A percentile compares a stretch with the other conserved stretches of the same genome.
Evolutionary conservation across 176 grass and related monocot genomes (phyloP).

Genomic region (Themeda triandra): DNA sequence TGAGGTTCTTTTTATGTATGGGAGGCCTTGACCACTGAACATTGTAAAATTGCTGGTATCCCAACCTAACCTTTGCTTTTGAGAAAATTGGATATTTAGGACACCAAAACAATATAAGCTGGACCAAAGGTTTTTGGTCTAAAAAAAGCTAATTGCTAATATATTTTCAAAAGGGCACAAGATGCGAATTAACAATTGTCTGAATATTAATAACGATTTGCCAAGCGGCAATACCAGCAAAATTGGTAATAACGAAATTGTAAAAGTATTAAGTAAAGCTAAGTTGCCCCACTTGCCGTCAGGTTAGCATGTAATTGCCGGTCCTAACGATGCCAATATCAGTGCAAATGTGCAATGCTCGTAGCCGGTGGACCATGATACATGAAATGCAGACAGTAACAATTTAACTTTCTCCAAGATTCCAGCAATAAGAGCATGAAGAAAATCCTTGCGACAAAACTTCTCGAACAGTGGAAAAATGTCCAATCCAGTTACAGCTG

Average conservation of each 20-base stretch:
- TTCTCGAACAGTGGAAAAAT: constrained; percentile 6
- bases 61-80: too few species aligned
- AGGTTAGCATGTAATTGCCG: not conserved
- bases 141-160: not conserved
- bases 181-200: too few species aligned
- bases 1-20: too few species aligned
- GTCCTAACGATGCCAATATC: not conserved
- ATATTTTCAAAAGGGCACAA: too few species aligned
- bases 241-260: not conserved
- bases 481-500: constrained; percentile 7
- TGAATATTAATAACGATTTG: too few species aligned
- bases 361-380: not conserved
- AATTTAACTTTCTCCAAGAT: not conserved
- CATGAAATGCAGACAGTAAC: not conserved
- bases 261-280: not conserved
- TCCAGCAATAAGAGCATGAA: not conserved
- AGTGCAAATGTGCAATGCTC: not conserved
- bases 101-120: too few species aligned
- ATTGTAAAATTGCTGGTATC: too few species aligned
- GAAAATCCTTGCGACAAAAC: constrained; percentile 5
- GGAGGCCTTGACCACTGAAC: too few species aligned
- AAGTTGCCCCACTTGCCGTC: not conserved
- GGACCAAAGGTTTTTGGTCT: not conserved
- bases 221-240: not conserved
- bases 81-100: too few species aligned